Evolutionary conservation across 208 protist species (phyloP).

Genomic region (Polymyxa betae): DNA sequence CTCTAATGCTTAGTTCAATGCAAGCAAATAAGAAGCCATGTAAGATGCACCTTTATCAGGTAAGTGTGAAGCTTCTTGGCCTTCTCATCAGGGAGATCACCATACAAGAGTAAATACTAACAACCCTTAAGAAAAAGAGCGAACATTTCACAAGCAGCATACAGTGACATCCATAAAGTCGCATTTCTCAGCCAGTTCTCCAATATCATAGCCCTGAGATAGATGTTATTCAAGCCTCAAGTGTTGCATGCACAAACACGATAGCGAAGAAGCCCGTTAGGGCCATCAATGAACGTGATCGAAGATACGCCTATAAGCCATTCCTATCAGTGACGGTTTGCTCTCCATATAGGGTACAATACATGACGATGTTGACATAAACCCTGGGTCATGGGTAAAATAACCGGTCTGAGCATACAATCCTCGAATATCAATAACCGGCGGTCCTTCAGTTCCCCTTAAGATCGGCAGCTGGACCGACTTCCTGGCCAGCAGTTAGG

Average conservation of each 20-base stretch:
- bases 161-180: slow-evolving; percentile 56
- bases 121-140: neutral
- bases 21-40: neutral
- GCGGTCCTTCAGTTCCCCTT: neutral
- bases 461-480: slow-evolving; percentile 34
- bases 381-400: slow-evolving; percentile 54
- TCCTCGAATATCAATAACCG: slow-evolving; percentile 31
- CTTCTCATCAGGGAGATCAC: slow-evolving; percentile 17
- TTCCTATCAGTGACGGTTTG: neutral
- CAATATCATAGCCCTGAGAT: slow-evolving; percentile 57
- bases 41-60: slow-evolving; percentile 43
- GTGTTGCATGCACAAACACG: neutral
- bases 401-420: slow-evolving; percentile 51
- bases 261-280: slow-evolving; percentile 20
- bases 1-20: neutral
- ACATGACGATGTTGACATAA: slow-evolving; percentile 53
- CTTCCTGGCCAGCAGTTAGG: slow-evolving; percentile 10
- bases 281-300: slow-evolving; percentile 57
- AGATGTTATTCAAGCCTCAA: neutral
- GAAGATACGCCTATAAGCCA: slow-evolving; percentile 7
- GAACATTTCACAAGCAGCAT: neutral
- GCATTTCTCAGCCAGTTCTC: slow-evolving; percentile 46
- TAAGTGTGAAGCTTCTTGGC: slow-evolving; percentile 11
- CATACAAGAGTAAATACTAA: slow-evolving; percentile 52
- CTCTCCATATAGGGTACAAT: neutral